Evolutionary conservation across 352 stramenopile genomes (phyloP), one percentile per base, ranked within the genome.

Genomic region (Phytopythium kandeliae): DNA sequence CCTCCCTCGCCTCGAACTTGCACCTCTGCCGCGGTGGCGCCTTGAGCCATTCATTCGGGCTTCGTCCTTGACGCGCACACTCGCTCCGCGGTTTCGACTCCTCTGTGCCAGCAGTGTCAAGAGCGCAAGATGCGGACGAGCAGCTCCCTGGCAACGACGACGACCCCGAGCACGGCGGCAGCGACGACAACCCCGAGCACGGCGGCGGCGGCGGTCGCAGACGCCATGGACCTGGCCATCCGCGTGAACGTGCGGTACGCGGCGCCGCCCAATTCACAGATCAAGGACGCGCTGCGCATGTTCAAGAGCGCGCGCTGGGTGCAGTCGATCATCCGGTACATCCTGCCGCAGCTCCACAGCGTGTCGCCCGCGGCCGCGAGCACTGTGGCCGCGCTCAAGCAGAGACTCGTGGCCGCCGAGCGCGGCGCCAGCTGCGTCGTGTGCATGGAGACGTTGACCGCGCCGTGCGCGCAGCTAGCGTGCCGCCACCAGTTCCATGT

Each of bases 281-380:
- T 92, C 62, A 92, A 95, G 59, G 84, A 95, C 66, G 84, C 78
- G 48, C 59, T 95, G 48, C 65, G 77, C 10, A 65, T 95, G 31
- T 95, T 95, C 68, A 95, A 95, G 78, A 92, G 81, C 56, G 71
- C 81, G 55, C 84, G 84, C 34, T 95, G 84, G 84, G 84, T 95
- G 37, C 81, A 92, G 57, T 92, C 79, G n/a, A 92, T 95, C 62
- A 92, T 95, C 51, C 84, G 78, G 16, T 92, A 92, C 70, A 95
- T 95, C 55, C 88, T 95, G 60, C 84, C 84, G 38, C 84, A 95
- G 60, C 78, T 95, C 50, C 81, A 94, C 63, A 81, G 66, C 55
- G 80, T 94, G 34, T 92, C 80, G 44, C 83, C 83, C 2, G 81
- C 78, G 3, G 65, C 83, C 8, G 59, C 85, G 50, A 55, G 76